Conservation (phyloP, 2,329 filamentous ascomycete species). For the Ceratocystis cacaofunesta region DNA sequence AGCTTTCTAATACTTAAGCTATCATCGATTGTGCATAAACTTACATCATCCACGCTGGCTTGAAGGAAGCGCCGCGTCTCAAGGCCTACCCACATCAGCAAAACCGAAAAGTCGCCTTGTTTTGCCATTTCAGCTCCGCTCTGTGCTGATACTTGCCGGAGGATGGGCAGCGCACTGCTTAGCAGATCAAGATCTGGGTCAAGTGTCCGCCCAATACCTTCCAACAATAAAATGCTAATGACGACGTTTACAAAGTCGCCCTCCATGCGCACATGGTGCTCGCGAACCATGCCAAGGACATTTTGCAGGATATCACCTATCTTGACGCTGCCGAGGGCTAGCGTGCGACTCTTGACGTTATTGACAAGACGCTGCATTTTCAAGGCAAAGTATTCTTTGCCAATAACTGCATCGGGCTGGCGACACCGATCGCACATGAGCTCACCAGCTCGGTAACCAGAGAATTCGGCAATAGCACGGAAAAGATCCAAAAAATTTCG, state of each 20-base stretch:
- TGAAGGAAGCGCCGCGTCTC: conserved; percentile 82
- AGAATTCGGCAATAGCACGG: conserved; percentile 88
- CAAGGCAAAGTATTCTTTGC: conserved; percentile 79
- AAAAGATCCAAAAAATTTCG: conserved; percentile 90
- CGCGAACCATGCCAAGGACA: conserved; percentile 79
- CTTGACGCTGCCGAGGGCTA: conserved; percentile 85
- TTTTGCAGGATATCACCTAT: conserved; percentile 90
- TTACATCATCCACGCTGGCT: conserved; percentile 74
- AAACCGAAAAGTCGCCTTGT: conserved; percentile 65
- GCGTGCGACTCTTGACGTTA: conserved; percentile 75
- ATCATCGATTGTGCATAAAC: conserved; percentile 23
- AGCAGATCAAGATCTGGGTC: conserved; percentile 82
- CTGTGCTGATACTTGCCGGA: conserved; percentile 72
- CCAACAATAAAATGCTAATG: conserved; percentile 79
- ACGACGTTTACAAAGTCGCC: conserved; percentile 98
- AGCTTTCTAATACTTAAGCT: background rate
- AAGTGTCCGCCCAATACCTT: conserved; percentile 79
- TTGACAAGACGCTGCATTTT: conserved; percentile 96
- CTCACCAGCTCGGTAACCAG: conserved; percentile 86
- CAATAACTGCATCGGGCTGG: conserved; percentile 77
- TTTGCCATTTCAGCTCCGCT: conserved; percentile 55
- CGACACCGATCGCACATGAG: conserved; percentile 93
- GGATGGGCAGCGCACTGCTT: conserved; percentile 70
- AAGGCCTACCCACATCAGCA: conserved; percentile 80
- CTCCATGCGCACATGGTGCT: conserved; percentile 84